Evolutionary conservation across 495 filamentous ascomycete species (phyloP).

Genomic region (Jackrogersella minutella): DNA sequence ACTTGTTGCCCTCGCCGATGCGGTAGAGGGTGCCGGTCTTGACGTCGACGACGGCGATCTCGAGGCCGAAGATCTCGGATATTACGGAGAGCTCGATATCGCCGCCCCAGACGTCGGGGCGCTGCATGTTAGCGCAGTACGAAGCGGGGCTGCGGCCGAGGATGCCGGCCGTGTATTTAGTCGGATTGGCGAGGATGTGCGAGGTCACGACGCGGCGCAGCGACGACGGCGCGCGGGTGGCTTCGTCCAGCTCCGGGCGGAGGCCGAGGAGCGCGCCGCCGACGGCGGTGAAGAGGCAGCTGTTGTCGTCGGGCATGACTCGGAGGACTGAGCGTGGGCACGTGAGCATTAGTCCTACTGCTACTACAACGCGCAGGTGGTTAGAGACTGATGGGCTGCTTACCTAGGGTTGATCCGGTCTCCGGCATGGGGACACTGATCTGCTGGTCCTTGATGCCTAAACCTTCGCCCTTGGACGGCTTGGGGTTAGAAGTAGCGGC

Average conservation of each 20-base stretch:
- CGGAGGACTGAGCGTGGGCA: slow-evolving; percentile 68
- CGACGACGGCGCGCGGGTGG: slow-evolving; percentile 61
- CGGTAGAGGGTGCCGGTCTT: slow-evolving; percentile 64
- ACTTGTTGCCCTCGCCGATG: slow-evolving; percentile 77
- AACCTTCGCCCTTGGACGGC: not conserved
- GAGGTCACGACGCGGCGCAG: slow-evolving; percentile 84
- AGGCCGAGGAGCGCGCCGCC: slow-evolving; percentile 69
- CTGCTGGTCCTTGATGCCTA: slow-evolving; percentile 33
- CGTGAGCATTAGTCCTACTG: not conserved
- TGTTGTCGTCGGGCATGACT: slow-evolving; percentile 98
- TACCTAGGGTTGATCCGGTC: slow-evolving; percentile 32
- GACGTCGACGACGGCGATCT: slow-evolving; percentile 85
- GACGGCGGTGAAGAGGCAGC: slow-evolving; percentile 91
- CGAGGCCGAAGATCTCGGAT: slow-evolving; percentile 82
- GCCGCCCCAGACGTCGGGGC: slow-evolving; percentile 86
- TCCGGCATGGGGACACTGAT: slow-evolving; percentile 39
- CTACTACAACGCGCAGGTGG: slow-evolving; percentile 5
- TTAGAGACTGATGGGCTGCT: slow-evolving; percentile 17
- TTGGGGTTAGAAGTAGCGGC: not conserved
- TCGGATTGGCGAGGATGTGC: slow-evolving; percentile 75
- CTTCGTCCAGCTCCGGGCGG: slow-evolving; percentile 59
- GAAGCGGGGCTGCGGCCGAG: slow-evolving; percentile 76
- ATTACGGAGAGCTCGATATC: slow-evolving; percentile 89
- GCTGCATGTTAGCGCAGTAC: slow-evolving; percentile 88
- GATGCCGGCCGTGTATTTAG: slow-evolving; percentile 75